phyloP scores from a whole-genome alignment of 2,329 filamentous ascomycete species.

The Monosporascus sp. region DNA sequence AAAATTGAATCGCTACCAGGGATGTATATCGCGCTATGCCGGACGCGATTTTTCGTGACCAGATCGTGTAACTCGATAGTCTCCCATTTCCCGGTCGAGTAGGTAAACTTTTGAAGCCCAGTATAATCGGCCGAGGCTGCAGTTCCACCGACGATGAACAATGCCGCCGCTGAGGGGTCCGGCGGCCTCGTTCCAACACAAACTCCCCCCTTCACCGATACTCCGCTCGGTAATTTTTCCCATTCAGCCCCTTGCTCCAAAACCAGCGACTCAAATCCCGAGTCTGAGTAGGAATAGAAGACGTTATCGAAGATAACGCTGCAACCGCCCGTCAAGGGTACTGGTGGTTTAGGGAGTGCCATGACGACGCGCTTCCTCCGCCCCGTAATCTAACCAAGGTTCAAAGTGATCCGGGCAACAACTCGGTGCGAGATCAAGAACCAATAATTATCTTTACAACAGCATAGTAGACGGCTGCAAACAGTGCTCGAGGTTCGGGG shows the following conservation, averaged over 20 bases:
- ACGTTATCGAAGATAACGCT: slow-evolving; percentile 76
- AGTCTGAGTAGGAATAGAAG: slow-evolving; percentile 75
- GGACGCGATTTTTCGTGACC: slow-evolving; percentile 63
- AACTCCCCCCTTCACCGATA: slow-evolving; percentile 66
- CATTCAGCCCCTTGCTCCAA: slow-evolving; percentile 68
- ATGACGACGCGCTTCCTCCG: slow-evolving; percentile 40
- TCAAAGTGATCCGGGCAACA: not conserved
- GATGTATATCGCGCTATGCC: slow-evolving; percentile 75
- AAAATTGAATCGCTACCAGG: slow-evolving; percentile 66
- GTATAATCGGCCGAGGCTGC: slow-evolving; percentile 52
- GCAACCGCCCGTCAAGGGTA: slow-evolving; percentile 71
- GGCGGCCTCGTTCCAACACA: slow-evolving; percentile 69
- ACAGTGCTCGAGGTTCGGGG: not conserved
- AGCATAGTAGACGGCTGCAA: not conserved
- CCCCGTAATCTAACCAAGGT: slow-evolving; percentile 2
- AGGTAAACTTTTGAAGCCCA: slow-evolving; percentile 68
- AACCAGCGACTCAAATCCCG: slow-evolving; percentile 69
- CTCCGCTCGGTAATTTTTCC: slow-evolving; percentile 60
- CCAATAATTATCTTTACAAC: not conserved
- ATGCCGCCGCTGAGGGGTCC: slow-evolving; percentile 53
- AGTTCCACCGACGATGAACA: slow-evolving; percentile 79
- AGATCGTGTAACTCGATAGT: slow-evolving; percentile 37
- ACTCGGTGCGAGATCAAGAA: not conserved
- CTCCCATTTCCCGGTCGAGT: slow-evolving; percentile 49
- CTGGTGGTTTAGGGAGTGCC: slow-evolving; percentile 66